phyloP scores from a whole-genome alignment of 352 stramenopile genomes.

The Globisporangium camurandrum region DNA sequence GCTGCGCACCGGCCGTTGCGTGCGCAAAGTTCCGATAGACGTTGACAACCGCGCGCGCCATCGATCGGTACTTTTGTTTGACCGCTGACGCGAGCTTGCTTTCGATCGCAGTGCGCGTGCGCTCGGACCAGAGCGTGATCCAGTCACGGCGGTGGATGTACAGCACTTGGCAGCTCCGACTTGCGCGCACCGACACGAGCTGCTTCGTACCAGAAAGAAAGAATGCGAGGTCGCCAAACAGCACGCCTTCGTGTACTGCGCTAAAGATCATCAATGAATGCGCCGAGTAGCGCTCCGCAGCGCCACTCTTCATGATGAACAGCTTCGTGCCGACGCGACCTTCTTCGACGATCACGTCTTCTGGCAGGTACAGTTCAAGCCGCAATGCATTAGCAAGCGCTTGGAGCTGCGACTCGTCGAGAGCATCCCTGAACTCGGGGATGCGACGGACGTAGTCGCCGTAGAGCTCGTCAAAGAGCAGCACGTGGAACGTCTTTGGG shows the following conservation, averaged over 20 bases:
- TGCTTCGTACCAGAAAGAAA: constrained; percentile 15
- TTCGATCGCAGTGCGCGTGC: constrained; percentile 14
- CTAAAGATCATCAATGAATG: constrained; percentile 14
- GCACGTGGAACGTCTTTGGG: constrained; percentile 8
- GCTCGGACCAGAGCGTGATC: constrained; percentile 12
- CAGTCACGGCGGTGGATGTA: constrained; percentile 12
- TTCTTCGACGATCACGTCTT: constrained; percentile 20
- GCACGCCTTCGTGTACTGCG: constrained; percentile 11
- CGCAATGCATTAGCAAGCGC: constrained; percentile 10
- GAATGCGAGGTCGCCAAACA: constrained; percentile 21
- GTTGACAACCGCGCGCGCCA: constrained; percentile 14
- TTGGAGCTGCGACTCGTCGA: constrained; percentile 13
- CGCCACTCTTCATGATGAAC: constrained; percentile 15
- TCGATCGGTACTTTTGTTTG: constrained; percentile 13
- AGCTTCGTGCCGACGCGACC: constrained; percentile 12
- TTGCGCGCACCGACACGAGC: constrained; percentile 12
- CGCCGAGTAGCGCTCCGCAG: constrained; percentile 12
- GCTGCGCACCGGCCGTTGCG: background rate
- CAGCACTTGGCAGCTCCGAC: constrained; percentile 15
- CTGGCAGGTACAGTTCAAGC: constrained; percentile 18
- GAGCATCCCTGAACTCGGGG: constrained; percentile 10
- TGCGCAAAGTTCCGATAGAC: constrained; percentile 26
- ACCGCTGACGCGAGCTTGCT: constrained; percentile 14
- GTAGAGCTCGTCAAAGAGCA: constrained; percentile 20
- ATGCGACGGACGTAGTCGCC: constrained; percentile 10